phyloP scores from a whole-genome alignment of 208 protist species.

The Strigomonas galati region DNA sequence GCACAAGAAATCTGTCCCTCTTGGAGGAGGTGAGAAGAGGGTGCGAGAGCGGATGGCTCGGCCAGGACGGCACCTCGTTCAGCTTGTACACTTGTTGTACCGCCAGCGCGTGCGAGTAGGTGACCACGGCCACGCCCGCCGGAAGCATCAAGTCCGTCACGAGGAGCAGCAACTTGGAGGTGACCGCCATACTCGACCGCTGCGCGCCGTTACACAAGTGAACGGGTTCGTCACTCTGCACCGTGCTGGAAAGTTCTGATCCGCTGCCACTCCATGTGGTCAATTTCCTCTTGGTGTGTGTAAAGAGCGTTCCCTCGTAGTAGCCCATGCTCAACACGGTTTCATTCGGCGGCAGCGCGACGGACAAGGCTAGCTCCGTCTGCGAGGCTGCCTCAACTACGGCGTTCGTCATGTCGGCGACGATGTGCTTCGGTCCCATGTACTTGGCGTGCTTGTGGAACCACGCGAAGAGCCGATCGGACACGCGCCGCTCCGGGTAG shows the following conservation, averaged over 20 bases:
- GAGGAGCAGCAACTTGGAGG: conserved; percentile 47
- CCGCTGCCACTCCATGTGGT: too few relatives aligned
- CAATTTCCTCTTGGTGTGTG: conserved; percentile 50
- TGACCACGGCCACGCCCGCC: conserved; percentile 50
- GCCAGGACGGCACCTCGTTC: conserved; percentile 44
- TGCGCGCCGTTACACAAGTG: conserved; percentile 41
- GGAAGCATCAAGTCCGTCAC: conserved; percentile 70
- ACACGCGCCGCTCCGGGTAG: conserved; percentile 26
- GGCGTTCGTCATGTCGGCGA: conserved; percentile 52
- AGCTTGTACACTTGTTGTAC: conserved; percentile 44
- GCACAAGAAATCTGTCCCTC: conserved; percentile 45
- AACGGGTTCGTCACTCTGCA: conserved; percentile 48
- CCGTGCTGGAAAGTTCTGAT: too few relatives aligned
- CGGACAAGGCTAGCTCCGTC: too few relatives aligned
- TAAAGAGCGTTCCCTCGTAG: conserved; percentile 38
- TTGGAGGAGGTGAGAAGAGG: conserved; percentile 44
- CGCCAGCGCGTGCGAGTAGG: conserved; percentile 54
- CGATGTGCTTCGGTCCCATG: conserved; percentile 37
- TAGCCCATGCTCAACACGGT: conserved; percentile 64
- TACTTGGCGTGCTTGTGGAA: conserved; percentile 32
- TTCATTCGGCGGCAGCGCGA: not conserved
- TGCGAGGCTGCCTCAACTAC: conserved; percentile 7
- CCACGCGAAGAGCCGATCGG: conserved; percentile 42
- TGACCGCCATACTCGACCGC: conserved; percentile 66
- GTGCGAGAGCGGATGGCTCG: conserved; percentile 16